A percentile compares a stretch with the other conserved stretches of the same genome.
These are phyloP conservation scores for Pharnaceum exiguum DNA, from an alignment of 148 eudicot species.

Conservation along the genomic window DNA sequence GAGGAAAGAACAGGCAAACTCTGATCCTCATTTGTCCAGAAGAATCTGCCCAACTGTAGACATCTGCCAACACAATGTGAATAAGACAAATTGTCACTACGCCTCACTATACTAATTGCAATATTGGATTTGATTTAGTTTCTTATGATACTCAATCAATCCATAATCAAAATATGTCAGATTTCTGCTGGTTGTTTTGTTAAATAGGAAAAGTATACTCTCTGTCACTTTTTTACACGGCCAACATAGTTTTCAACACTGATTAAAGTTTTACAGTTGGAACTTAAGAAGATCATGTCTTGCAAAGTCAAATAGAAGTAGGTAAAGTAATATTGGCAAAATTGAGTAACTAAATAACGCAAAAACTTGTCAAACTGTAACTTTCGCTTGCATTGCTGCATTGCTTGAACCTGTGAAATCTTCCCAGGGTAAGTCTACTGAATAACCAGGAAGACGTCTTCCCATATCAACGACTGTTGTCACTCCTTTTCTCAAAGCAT, in stretches of 20 bases:
- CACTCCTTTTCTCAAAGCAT: slow-evolving; percentile 83
- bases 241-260: no score
- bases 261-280: no score
- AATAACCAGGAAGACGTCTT: slow-evolving; percentile 78
- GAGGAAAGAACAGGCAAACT: slow-evolving; percentile 85
- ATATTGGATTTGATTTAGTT: not conserved
- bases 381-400: no score
- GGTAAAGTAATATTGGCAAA: no score
- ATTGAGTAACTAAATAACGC: no score
- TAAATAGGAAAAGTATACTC: no score
- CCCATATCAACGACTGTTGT: slow-evolving; percentile 95
- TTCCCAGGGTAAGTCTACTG: slow-evolving; percentile 71
- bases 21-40: slow-evolving; percentile 75
- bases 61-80: slow-evolving; percentile 50
- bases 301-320: no score
- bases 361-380: no score
- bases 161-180: not conserved
- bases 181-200: no score
- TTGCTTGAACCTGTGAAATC: slow-evolving; percentile 70
- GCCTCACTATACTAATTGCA: not conserved
- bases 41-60: slow-evolving; percentile 74
- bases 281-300: no score
- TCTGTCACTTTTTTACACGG: not conserved
- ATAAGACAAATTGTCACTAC: not conserved
- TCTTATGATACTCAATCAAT: not conserved